Conservation (phyloP, 2,329 filamentous ascomycete species). For the Ceratocystiopsis sp. region DNA sequence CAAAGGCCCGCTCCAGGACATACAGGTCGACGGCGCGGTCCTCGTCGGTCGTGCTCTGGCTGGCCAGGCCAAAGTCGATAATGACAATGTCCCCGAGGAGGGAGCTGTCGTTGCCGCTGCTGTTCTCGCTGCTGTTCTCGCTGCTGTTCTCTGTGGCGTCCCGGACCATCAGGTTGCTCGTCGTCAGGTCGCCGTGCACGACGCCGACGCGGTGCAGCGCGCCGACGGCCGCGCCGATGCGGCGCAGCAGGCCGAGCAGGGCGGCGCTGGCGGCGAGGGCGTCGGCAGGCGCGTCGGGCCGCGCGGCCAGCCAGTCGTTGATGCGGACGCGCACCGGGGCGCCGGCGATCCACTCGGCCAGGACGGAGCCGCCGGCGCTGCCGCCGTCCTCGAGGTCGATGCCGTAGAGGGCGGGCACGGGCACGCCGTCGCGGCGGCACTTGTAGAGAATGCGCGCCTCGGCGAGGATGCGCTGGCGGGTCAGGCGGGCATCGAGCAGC, state of each 20-base stretch:
- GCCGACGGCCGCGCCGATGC: constrained; percentile 56
- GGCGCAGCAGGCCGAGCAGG: constrained; percentile 46
- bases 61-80: constrained; percentile 88
- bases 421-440: constrained; percentile 61
- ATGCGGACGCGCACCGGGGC: constrained; percentile 51
- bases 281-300: constrained; percentile 13
- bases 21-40: constrained; percentile 93
- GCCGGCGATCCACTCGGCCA: constrained; percentile 75
- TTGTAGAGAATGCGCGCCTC: constrained; percentile 75
- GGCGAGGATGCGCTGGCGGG: constrained; percentile 68
- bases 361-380: constrained; percentile 27
- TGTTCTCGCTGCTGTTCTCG: constrained; percentile 7
- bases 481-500: constrained; percentile 71
- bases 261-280: constrained; percentile 16
- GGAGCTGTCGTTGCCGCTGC: constrained; percentile 10
- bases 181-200: constrained; percentile 90
- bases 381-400: constrained; percentile 41
- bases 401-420: constrained; percentile 67
- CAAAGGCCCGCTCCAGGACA: constrained; percentile 86
- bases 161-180: constrained; percentile 84
- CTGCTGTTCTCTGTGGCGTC: constrained; percentile 14
- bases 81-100: constrained; percentile 64
- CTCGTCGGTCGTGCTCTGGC: constrained; percentile 67
- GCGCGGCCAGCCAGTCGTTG: constrained; percentile 46
- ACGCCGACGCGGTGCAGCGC: constrained; percentile 69